Percentiles rank a stretch among this genome's conserved stretches.
Evolutionary conservation across 306 rosid genomes (phyloP).

Genomic region (Fragaria nilgerrensis): DNA sequence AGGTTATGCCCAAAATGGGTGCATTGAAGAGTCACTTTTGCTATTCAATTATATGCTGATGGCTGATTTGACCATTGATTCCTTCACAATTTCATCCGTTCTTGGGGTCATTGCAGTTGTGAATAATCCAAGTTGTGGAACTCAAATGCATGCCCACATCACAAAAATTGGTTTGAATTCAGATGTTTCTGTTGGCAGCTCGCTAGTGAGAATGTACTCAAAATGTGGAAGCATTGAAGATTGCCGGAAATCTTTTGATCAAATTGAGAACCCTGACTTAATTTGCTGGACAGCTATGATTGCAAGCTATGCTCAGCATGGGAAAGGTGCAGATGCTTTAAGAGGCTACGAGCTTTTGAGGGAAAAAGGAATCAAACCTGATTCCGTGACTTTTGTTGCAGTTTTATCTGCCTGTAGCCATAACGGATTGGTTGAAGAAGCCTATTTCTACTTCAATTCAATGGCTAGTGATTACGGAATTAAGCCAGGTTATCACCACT

Average conservation of each 20-base stretch:
- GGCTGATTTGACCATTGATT: slow-evolving; percentile 38
- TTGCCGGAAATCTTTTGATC: slow-evolving; percentile 61
- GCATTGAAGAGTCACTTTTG: slow-evolving; percentile 46
- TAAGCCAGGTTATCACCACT: slow-evolving; percentile 61
- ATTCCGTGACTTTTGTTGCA: slow-evolving; percentile 73
- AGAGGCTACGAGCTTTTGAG: slow-evolving; percentile 59
- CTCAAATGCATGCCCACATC: slow-evolving; percentile 62
- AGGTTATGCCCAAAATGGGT: slow-evolving; percentile 64
- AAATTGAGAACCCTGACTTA: slow-evolving; percentile 60
- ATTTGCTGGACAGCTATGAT: slow-evolving; percentile 76
- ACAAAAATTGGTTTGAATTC: slow-evolving; percentile 50
- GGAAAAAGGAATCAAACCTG: slow-evolving; percentile 65
- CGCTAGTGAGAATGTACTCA: slow-evolving; percentile 71
- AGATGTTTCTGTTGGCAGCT: slow-evolving; percentile 63
- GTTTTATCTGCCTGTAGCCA: slow-evolving; percentile 71
- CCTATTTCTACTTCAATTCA: slow-evolving; percentile 57
- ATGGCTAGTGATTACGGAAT: slow-evolving; percentile 54
- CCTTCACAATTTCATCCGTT: slow-evolving; percentile 56
- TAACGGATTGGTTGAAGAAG: slow-evolving; percentile 72
- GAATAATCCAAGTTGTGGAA: slow-evolving; percentile 41
- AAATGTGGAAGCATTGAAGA: slow-evolving; percentile 67
- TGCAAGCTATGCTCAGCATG: slow-evolving; percentile 71
- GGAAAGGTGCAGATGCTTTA: slow-evolving; percentile 70
- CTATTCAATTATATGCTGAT: slow-evolving; percentile 48
- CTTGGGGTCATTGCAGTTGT: slow-evolving; percentile 49